Evolutionary conservation across 148 eudicot species (phyloP).

Genomic region (Camellia lanceoleosa): DNA sequence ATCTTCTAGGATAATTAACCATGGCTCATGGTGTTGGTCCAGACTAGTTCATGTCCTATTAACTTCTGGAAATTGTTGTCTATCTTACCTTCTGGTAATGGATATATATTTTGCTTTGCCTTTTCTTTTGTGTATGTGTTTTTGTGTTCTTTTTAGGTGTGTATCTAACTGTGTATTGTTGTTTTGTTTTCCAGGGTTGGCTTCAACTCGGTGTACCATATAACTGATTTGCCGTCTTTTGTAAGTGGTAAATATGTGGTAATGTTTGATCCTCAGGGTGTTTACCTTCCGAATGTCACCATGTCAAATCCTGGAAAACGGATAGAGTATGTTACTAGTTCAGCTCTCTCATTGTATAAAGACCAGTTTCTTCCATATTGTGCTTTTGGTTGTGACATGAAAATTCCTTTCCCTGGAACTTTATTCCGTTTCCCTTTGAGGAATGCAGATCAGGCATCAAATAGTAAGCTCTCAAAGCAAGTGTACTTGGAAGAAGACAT

Average conservation of each 20-base stretch:
- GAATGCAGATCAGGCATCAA: conserved; percentile 83
- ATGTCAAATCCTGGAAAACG: conserved; percentile 96
- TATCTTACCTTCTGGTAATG: neutral
- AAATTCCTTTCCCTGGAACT: conserved; percentile 74
- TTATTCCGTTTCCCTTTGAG: conserved; percentile 98
- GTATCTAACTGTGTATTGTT: neutral
- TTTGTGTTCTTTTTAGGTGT: neutral
- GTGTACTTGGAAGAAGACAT: conserved; percentile 82
- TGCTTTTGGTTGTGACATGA: conserved; percentile 97
- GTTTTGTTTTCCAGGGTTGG: conserved; percentile 67
- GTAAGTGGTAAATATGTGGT: conserved; percentile 95
- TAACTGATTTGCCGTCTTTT: conserved; percentile 98
- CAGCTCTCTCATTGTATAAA: conserved; percentile 73
- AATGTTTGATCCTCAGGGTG: conserved; percentile 94
- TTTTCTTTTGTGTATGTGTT: neutral
- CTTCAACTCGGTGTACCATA: conserved; percentile 97
- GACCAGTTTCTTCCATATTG: conserved; percentile 94
- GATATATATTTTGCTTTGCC: neutral
- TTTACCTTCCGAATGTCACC: conserved; percentile 90
- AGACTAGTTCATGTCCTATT: neutral
- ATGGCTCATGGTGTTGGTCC: no score
- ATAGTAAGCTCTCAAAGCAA: conserved; percentile 94
- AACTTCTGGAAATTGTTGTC: neutral
- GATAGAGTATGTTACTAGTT: conserved; percentile 83
- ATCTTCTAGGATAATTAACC: neutral